Base-by-base conservation (phyloP, 2,329 filamentous ascomycete species). In the Paraphaeosphaeria minitans region DNA sequence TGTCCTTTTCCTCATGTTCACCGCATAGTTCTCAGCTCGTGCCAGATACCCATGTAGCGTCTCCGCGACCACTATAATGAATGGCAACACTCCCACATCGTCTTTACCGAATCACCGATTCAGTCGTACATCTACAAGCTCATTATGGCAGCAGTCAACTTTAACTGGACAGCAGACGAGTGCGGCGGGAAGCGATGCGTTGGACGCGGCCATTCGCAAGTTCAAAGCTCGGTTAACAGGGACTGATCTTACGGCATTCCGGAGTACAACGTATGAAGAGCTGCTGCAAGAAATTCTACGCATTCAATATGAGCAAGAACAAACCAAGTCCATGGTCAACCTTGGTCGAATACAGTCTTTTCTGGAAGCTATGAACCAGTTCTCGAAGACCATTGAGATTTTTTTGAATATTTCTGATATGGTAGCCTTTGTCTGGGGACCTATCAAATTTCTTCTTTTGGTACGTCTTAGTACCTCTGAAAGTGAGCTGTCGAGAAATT, bases 391-490 rank as follows among this genome's bases (percentile, higher is more conserved):
- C 1, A 63, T 77, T 9, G 74, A 78, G 35, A 64, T 76, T 1
- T 78, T 77, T 55, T 22, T 74, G 13, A 78, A 79, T 33, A 63
- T 63, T 1, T 66, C 66, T 5, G 59, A 69, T 13, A 57, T 69
- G 5, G 58, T 79, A 22, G 70, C 68, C 6, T 79, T 78, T 45
- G 52, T 72, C 1, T 73, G 70, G 69, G 70, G 77, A 1, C 77
- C 78, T 0, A 69, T 79, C 54, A 77, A 79, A 53, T 73, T 78
- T 37, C 61, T 78, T 13, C 66, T 79, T 5, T 56, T 66, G 66
- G 70, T 73, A 53, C 27, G 37, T 53, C 9, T 21, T 8, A 16
- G 16, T 13, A 5, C 9, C 21, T 41, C 14, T 29, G 37, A 8
- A 4, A 1, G 19, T 6, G 14, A 4, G n/a, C 31, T 35, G 21